Evolutionary conservation across 129 eudicot species (phyloP).

Genomic region (Daucus carota): DH1_v3.0 NC_030383.2:53387001-53387500

Average conservation of each 20-base stretch:
- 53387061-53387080: not conserved
- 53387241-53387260: conserved; percentile 1
- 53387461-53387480: no score
- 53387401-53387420: no score
- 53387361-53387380: not conserved
- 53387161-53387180: no score
- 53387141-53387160: not conserved
- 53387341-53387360: not conserved
- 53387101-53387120: not conserved
- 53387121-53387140: not conserved
- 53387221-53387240: not conserved
- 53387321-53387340: not conserved
- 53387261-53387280: conserved; percentile 13
- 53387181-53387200: no score
- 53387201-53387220: no score
- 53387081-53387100: not conserved
- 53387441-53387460: no score
- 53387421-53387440: no score
- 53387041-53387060: no score
- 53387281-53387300: not conserved
- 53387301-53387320: not conserved
- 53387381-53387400: no score
- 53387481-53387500: no score
- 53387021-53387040: no score
- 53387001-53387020: no score